Percentiles rank a stretch among this genome's conserved stretches.
Evolutionary conservation across 2,329 filamentous ascomycete species (phyloP).

Genomic region (Alternaria ventricosa): DNA sequence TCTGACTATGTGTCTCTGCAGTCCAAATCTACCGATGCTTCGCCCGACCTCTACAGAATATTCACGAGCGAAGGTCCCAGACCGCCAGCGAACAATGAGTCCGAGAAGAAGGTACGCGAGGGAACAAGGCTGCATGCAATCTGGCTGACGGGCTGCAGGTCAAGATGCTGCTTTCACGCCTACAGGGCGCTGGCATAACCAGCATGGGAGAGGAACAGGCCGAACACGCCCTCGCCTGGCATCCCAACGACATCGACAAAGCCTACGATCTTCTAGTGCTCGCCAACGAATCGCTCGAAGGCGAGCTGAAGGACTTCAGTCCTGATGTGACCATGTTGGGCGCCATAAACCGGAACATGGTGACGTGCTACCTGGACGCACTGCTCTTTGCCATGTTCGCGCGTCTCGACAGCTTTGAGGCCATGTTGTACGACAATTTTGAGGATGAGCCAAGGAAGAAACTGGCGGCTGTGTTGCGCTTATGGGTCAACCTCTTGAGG

Average conservation of each 20-base stretch:
- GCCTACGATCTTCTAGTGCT: conserved; percentile 79
- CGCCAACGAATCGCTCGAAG: conserved; percentile 80
- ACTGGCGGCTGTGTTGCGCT: conserved; percentile 76
- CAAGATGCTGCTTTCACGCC: conserved; percentile 59
- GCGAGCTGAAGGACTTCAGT: conserved; percentile 77
- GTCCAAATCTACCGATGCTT: conserved; percentile 30
- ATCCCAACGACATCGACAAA: conserved; percentile 73
- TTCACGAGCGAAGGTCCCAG: conserved; percentile 65
- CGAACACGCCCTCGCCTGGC: conserved; percentile 67
- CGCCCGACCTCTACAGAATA: conserved; percentile 64
- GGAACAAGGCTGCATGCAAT: not conserved
- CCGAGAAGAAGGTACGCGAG: conserved; percentile 56
- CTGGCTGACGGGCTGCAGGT: conserved; percentile 48
- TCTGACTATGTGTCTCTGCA: conserved; percentile 39
- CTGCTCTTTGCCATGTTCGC: conserved; percentile 96
- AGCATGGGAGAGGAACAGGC: conserved; percentile 68
- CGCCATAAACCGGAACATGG: conserved; percentile 81
- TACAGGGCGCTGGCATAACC: conserved; percentile 61
- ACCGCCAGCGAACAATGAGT: conserved; percentile 63
- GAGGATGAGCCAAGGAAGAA: conserved; percentile 74
- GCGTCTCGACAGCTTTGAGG: conserved; percentile 87
- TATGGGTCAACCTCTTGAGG: conserved; percentile 94
- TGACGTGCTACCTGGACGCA: conserved; percentile 95
- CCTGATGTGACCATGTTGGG: conserved; percentile 76
- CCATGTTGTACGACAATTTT: conserved; percentile 83